phyloP scores from a whole-genome alignment of 805 yeast species.

The Myxozyma kluyveri region DNA sequence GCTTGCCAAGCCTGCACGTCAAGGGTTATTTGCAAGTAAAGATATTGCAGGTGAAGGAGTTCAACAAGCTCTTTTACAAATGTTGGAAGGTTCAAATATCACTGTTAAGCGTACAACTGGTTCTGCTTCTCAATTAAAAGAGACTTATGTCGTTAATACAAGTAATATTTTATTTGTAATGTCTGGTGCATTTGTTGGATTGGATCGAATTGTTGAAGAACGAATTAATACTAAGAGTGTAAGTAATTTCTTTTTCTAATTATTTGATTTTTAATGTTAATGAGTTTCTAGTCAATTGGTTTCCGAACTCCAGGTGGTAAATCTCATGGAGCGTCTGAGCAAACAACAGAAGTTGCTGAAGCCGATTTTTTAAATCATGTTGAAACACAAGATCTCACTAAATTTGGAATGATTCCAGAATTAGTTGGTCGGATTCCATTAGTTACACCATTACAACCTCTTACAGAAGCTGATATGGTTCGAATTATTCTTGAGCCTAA shows the following conservation, averaged over 20 bases:
- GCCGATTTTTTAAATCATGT: constrained; percentile 43
- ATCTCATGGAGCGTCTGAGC: background rate
- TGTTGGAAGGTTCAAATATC: constrained; percentile 56
- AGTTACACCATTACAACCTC: constrained; percentile 49
- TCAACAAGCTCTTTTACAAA: constrained; percentile 56
- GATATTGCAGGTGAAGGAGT: constrained; percentile 68
- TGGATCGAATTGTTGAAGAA: constrained; percentile 48
- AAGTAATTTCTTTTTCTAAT: constrained; percentile 33
- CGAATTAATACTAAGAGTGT: constrained; percentile 34
- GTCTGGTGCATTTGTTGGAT: constrained; percentile 63
- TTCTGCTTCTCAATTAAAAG: constrained; percentile 30
- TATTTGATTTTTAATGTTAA: background rate
- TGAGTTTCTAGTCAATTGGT: constrained; percentile 16
- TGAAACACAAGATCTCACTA: constrained; percentile 50
- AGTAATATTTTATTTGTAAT: constrained; percentile 54
- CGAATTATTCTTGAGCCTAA: constrained; percentile 55
- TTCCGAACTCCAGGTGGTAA: constrained; percentile 9
- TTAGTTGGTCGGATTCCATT: constrained; percentile 59
- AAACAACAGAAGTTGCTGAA: constrained; percentile 1
- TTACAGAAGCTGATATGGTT: constrained; percentile 47
- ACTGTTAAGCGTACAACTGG: constrained; percentile 39
- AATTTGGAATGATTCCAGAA: constrained; percentile 60
- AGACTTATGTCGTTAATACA: constrained; percentile 51
- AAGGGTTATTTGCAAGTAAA: constrained; percentile 34
- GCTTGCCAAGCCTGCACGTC: constrained; percentile 46